These are phyloP conservation scores for Schizothecium vesticola DNA, from an alignment of 495 filamentous ascomycete species.

Conservation along the genomic window DNA sequence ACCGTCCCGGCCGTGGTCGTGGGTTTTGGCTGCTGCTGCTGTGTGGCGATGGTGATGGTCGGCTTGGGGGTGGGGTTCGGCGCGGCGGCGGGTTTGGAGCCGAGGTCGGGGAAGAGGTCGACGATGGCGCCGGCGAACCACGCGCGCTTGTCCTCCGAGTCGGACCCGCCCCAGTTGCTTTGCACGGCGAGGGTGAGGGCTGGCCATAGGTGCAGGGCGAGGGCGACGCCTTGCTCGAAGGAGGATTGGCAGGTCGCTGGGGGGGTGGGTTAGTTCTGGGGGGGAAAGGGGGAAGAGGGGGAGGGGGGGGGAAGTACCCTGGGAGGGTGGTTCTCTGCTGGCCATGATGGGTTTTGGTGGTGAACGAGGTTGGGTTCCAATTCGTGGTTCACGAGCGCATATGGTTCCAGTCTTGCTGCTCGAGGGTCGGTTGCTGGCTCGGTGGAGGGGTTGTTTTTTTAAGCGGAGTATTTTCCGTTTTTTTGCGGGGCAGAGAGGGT, in stretches of 20 bases:
- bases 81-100: not conserved
- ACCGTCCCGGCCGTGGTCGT: slow-evolving; percentile 1
- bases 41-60: slow-evolving; percentile 14
- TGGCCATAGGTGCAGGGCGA: slow-evolving; percentile 76
- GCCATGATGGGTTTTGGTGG: not conserved
- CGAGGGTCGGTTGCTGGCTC: not conserved
- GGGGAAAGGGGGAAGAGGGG: not conserved
- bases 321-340: not conserved
- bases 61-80: slow-evolving; percentile 30
- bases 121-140: slow-evolving; percentile 90
- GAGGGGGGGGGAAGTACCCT: not conserved
- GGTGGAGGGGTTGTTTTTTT: slow-evolving; percentile 16
- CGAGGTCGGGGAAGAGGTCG: slow-evolving; percentile 63
- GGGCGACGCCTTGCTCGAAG: slow-evolving; percentile 78
- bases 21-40: not conserved
- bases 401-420: not conserved
- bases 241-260: slow-evolving; percentile 63
- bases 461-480: slow-evolving; percentile 10
- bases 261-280: slow-evolving; percentile 15
- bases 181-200: slow-evolving; percentile 82
- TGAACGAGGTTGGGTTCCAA: not conserved
- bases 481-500: not conserved
- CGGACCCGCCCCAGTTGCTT: slow-evolving; percentile 83
- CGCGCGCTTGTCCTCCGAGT: slow-evolving; percentile 80
- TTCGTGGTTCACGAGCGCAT: not conserved